Evolutionary conservation across 257 asterid genomes (phyloP).

Genomic region (Dorcoceras hygrometricum): DNA sequence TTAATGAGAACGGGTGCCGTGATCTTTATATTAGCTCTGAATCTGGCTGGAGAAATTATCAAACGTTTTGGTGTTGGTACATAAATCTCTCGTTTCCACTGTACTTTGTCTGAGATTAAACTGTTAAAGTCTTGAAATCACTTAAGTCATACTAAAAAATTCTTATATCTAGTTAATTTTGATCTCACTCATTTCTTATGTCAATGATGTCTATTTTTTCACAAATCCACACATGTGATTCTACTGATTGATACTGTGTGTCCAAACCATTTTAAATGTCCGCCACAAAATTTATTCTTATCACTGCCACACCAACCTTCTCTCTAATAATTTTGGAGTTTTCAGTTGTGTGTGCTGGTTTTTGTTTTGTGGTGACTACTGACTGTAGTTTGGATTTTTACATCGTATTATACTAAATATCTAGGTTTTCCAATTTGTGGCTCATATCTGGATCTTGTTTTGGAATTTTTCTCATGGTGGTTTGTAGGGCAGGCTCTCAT

Average conservation of each 20-base stretch:
- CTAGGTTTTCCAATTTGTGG: slow-evolving; percentile 1
- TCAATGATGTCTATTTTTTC: no score
- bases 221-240: no score
- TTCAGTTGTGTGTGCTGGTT: neutral
- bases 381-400: neutral
- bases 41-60: neutral
- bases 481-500: neutral
- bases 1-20: slow-evolving; percentile 3
- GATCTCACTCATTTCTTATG: neutral
- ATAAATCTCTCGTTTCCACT: no score
- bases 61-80: neutral
- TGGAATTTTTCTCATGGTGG: neutral
- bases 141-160: neutral
- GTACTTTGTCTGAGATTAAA: neutral
- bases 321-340: neutral
- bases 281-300: neutral
- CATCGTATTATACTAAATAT: neutral
- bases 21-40: neutral
- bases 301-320: neutral
- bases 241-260: neutral
- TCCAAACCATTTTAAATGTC: neutral
- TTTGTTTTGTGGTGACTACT: neutral
- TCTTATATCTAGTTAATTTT: neutral
- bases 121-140: no score
- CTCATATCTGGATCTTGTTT: neutral